Conservation (phyloP, 345 rosid genomes). For the Citrus trifoliata region DNA sequence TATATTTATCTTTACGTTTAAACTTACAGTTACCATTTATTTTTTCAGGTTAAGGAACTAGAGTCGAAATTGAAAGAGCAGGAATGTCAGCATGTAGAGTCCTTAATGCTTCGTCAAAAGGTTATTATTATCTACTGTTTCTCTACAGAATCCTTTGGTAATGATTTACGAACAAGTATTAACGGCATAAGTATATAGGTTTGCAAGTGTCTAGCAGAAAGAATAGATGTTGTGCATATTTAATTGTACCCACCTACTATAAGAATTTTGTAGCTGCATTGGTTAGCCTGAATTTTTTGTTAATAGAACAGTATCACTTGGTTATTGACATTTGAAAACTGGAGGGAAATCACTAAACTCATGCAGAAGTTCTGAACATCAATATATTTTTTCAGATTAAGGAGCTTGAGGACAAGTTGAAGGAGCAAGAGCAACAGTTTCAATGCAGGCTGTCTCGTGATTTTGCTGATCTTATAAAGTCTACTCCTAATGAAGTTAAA, state of each 20-base stretch:
- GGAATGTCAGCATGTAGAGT: slow-evolving; percentile 49
- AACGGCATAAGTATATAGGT: neutral
- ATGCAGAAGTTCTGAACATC: neutral
- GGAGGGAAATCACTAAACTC: neutral
- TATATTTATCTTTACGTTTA: neutral
- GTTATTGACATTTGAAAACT: neutral
- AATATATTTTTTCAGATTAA: slow-evolving; percentile 47
- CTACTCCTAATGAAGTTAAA: slow-evolving; percentile 57
- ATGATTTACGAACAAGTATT: neutral
- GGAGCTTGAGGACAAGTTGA: slow-evolving; percentile 77
- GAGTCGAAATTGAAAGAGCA: slow-evolving; percentile 55
- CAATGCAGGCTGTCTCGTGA: slow-evolving; percentile 34
- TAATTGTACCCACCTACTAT: neutral
- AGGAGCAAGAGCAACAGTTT: slow-evolving; percentile 63
- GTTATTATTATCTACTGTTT: slow-evolving; percentile 17
- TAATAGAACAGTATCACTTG: neutral
- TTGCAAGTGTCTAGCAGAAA: neutral
- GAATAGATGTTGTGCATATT: neutral
- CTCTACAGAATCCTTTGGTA: neutral
- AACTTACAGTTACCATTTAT: neutral
- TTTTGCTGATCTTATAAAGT: slow-evolving; percentile 27
- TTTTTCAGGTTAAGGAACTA: slow-evolving; percentile 57
- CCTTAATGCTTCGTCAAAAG: slow-evolving; percentile 48
- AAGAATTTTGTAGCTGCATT: neutral
- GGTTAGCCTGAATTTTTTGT: neutral